Evolutionary conservation across 2,329 filamentous ascomycete species (phyloP).

Genomic region (Ophiostoma montium): DNA sequence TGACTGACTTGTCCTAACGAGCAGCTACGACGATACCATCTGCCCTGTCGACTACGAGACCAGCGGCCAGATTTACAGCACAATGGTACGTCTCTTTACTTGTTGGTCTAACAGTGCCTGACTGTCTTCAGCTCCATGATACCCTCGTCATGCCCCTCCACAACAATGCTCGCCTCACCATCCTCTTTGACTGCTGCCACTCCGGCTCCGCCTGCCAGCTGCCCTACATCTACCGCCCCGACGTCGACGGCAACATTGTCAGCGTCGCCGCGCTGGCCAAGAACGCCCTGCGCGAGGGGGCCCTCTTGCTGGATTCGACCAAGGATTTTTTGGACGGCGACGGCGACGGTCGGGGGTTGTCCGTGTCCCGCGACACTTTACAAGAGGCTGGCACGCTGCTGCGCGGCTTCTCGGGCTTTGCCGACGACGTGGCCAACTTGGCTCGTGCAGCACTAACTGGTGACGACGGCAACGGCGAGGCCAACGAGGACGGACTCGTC

Average conservation of each 20-base stretch:
- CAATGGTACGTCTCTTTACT: slow-evolving; percentile 15
- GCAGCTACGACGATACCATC: slow-evolving; percentile 33
- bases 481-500: slow-evolving; percentile 27
- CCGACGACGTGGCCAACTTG: slow-evolving; percentile 34
- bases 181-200: slow-evolving; percentile 49
- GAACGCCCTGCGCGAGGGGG: slow-evolving; percentile 37
- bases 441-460: slow-evolving; percentile 17
- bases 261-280: slow-evolving; percentile 24
- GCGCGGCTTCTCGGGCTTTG: slow-evolving; percentile 39
- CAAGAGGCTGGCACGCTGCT: slow-evolving; percentile 37
- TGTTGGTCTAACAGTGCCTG: no score
- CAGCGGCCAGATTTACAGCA: slow-evolving; percentile 39
- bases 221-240: slow-evolving; percentile 41
- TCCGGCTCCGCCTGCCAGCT: slow-evolving; percentile 44
- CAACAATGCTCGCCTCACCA: slow-evolving; percentile 34
- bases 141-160: slow-evolving; percentile 37
- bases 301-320: slow-evolving; percentile 25
- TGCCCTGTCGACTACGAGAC: slow-evolving; percentile 37
- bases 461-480: slow-evolving; percentile 2
- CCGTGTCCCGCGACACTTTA: slow-evolving; percentile 26
- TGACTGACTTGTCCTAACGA: neutral
- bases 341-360: slow-evolving; percentile 13
- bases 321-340: neutral
- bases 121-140: slow-evolving; percentile 26
- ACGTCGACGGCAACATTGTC: slow-evolving; percentile 40